A percentile compares a stretch with the other conserved stretches of the same genome.
phyloP scores from a whole-genome alignment of 2,329 filamentous ascomycete species.

The Ophiostoma pallidulum region DNA sequence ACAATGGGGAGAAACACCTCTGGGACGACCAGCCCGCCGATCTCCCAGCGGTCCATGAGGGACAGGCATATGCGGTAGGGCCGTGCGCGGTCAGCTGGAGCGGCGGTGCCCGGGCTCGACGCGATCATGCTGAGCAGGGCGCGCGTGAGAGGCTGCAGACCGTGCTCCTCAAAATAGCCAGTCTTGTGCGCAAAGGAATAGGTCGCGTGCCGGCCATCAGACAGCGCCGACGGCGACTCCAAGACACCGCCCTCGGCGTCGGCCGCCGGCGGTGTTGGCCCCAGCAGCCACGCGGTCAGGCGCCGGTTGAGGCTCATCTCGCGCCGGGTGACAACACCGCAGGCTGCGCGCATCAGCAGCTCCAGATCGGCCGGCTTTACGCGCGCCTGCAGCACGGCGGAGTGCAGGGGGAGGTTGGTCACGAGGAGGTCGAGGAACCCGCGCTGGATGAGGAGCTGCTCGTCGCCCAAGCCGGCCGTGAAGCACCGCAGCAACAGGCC shows the following conservation, averaged over 20 bases:
- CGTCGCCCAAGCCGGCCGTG: slow-evolving; percentile 76
- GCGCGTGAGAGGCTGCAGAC: slow-evolving; percentile 61
- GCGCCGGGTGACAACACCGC: slow-evolving; percentile 76
- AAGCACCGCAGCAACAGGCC: slow-evolving; percentile 86
- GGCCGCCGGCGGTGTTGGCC: slow-evolving; percentile 49
- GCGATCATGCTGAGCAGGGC: slow-evolving; percentile 72
- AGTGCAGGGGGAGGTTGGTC: slow-evolving; percentile 77
- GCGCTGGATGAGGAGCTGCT: slow-evolving; percentile 83
- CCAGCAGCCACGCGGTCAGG: slow-evolving; percentile 93
- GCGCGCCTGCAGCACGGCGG: slow-evolving; percentile 64
- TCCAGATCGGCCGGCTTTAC: slow-evolving; percentile 70
- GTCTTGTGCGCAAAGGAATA: slow-evolving; percentile 46
- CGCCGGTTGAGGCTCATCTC: slow-evolving; percentile 96
- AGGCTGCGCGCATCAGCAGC: slow-evolving; percentile 69
- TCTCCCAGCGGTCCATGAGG: slow-evolving; percentile 97
- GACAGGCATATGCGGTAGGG: slow-evolving; percentile 90
- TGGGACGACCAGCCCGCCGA: slow-evolving; percentile 80
- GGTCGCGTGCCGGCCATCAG: slow-evolving; percentile 23
- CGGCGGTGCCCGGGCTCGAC: slow-evolving; percentile 19
- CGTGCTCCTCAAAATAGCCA: slow-evolving; percentile 75
- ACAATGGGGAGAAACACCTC: slow-evolving; percentile 82
- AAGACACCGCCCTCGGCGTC: slow-evolving; percentile 22
- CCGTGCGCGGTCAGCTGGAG: slow-evolving; percentile 61
- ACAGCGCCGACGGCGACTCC: slow-evolving; percentile 34
- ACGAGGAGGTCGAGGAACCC: slow-evolving; percentile 91